Evolutionary conservation across 2,329 filamentous ascomycete genomes (phyloP), one percentile per base, ranked within the genome.

Genomic region (Fusarium pseudoanthophilum): DNA sequence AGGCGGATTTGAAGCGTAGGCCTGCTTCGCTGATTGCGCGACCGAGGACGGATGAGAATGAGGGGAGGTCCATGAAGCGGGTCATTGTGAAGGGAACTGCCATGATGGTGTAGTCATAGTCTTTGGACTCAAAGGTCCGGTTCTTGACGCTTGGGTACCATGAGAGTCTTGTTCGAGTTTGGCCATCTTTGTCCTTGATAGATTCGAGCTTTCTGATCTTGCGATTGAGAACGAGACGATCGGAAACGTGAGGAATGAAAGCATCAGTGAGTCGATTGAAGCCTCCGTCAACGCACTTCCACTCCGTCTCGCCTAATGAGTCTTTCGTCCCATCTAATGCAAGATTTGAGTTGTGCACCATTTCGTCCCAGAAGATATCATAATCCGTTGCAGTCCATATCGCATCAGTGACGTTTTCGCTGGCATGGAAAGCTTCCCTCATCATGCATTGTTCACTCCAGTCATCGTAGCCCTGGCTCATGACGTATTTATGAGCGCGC

Each of bases 31-130:
- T 60, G 24, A 66, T 67, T 14, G 64, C 61, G 18, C 67, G 62
- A 2, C 52, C 21, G 11, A 72, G 62, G 5, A 67, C 53, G 0
- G 67, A 67, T 2, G 69, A 71, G 18, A 48, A 71, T 1, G 26
- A 40, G 11, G 89, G 89, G 0, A 92, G 82, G 10, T 87, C 83
- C 89, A 90, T 92, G 30, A 88, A 85, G 39, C 90, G 85, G 45
- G 92, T 88, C 59, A 90, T 87, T 52, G 88, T 87, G 80, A 93
- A 92, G 0, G 91, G 91, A 0, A 87, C 87, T 0, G 90, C 85
- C 11, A 93, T 85, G n/a, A 93, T 83, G 34, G 89, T 87, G 78
- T 93, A 93, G 81, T 93, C 91, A 76, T 89, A 83, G 49, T 82
- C 86, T 56, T 88, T 68, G 78, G 85, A 82, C 69, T 75, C 74